These are phyloP conservation scores for Thamnidium elegans DNA, from an alignment of 192 early-diverging fungal species.

Conservation along the genomic window DNA sequence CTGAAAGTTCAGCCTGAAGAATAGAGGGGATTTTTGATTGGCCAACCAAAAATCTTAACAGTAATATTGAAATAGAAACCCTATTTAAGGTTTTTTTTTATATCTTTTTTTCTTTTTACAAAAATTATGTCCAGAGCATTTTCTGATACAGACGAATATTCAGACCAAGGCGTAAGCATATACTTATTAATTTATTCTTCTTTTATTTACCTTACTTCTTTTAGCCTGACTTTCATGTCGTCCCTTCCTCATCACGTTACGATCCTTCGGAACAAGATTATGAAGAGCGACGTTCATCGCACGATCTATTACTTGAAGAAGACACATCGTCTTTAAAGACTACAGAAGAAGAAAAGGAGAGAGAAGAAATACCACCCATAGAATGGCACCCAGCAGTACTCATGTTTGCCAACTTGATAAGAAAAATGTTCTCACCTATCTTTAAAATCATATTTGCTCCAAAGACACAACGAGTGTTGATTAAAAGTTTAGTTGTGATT, in stretches of 20 bases:
- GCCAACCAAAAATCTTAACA: too few relatives aligned
- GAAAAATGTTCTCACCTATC: conserved; percentile 16
- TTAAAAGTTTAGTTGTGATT: conserved; percentile 18
- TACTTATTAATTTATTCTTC: not conserved
- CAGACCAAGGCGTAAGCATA: conserved; percentile 9
- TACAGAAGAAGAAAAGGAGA: not conserved
- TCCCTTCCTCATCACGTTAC: conserved; percentile 11
- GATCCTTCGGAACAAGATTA: conserved; percentile 2
- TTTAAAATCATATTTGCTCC: conserved; percentile 26
- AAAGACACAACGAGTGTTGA: conserved; percentile 23
- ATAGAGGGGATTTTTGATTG: too few relatives aligned
- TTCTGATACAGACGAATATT: conserved; percentile 18
- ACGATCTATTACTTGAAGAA: not conserved
- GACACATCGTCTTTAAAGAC: not conserved
- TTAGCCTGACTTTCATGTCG: conserved; percentile 17
- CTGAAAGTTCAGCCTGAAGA: too few relatives aligned
- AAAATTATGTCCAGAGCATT: conserved; percentile 3
- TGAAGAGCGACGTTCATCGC: conserved; percentile 8
- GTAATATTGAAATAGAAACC: too few relatives aligned
- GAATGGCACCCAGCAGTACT: conserved; percentile 23
- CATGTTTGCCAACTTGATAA: not conserved
- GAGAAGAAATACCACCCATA: conserved; percentile 11
- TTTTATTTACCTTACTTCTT: conserved; percentile 2
- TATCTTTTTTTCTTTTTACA: not conserved
- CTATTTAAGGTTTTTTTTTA: not conserved